Conservation (phyloP, 176 grass and related monocot species). For the Oryza australiensis region DNA sequence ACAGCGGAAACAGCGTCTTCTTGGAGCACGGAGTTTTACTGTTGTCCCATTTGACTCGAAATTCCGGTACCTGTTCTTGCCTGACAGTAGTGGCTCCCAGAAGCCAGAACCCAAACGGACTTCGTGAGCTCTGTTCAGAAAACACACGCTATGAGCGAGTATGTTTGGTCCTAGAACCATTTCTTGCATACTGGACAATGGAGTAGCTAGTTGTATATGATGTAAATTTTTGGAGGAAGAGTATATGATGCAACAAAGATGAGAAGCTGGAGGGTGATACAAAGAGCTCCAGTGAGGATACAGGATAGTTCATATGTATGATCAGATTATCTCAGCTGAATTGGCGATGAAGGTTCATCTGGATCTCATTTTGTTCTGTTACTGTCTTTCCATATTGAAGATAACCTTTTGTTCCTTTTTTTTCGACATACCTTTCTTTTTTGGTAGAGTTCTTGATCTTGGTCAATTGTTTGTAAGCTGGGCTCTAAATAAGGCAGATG, state of each 20-base stretch:
- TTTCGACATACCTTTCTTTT: slow-evolving; percentile 3
- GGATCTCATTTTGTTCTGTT: neutral
- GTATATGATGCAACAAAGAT: slow-evolving; percentile 24
- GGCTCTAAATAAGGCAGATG: slow-evolving; percentile 11
- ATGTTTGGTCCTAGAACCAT: slow-evolving; percentile 29
- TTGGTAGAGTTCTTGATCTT: slow-evolving; percentile 12
- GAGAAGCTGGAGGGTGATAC: neutral
- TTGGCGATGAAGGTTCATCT: neutral
- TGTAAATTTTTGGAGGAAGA: slow-evolving; percentile 42
- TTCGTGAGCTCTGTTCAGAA: slow-evolving; percentile 34
- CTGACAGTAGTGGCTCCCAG: slow-evolving; percentile 41
- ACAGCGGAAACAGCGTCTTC: slow-evolving; percentile 70
- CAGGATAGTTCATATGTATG: neutral
- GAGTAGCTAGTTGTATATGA: slow-evolving; percentile 36
- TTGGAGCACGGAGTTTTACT: slow-evolving; percentile 59
- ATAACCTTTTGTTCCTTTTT: neutral
- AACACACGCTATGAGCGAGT: neutral
- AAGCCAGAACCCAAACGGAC: slow-evolving; percentile 33
- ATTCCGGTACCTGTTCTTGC: slow-evolving; percentile 84
- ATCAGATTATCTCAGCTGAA: neutral
- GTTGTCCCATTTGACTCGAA: slow-evolving; percentile 65
- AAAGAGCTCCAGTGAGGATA: neutral
- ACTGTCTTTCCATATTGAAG: slow-evolving; percentile 2
- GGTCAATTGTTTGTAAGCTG: slow-evolving; percentile 34
- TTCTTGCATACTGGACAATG: slow-evolving; percentile 26